Evolutionary conservation across 2,329 filamentous ascomycete genomes (phyloP).

Genomic region (Lojkania enalia): DNA sequence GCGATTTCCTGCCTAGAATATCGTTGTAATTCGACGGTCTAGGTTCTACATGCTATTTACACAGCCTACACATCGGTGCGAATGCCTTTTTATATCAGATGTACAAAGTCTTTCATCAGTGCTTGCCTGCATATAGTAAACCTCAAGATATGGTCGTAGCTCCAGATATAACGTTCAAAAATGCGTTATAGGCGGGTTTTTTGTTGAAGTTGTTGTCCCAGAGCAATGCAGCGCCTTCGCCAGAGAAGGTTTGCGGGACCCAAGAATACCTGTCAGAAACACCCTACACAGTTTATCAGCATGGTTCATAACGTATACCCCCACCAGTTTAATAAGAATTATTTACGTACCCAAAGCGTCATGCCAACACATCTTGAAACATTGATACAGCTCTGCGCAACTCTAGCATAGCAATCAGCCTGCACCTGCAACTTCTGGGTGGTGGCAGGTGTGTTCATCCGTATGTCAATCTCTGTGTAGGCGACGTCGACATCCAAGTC

Average conservation of each 20-base stretch:
- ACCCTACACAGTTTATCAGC: conserved; percentile 26
- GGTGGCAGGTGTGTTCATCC: conserved; percentile 53
- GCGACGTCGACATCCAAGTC: conserved; percentile 61
- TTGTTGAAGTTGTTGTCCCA: conserved; percentile 38
- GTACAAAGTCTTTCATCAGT: too few species aligned
- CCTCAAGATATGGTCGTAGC: too few species aligned
- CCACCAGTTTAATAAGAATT: neutral
- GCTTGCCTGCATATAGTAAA: too few species aligned
- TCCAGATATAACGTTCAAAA: too few species aligned
- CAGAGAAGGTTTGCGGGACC: conserved; percentile 43
- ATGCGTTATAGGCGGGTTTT: conserved; percentile 43
- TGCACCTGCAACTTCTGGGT: conserved; percentile 51
- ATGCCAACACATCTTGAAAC: conserved; percentile 45
- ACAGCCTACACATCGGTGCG: too few species aligned
- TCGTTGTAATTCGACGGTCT: too few species aligned
- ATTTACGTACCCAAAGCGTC: conserved; percentile 51
- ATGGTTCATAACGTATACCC: neutral
- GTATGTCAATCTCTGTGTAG: conserved; percentile 66
- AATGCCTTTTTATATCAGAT: too few species aligned
- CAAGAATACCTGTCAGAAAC: conserved; percentile 48
- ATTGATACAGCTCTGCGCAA: conserved; percentile 43
- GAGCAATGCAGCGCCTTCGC: conserved; percentile 42
- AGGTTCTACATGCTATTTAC: too few species aligned
- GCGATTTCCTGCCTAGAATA: too few species aligned
- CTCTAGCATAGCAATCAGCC: conserved; percentile 50